A percentile compares a stretch with the other conserved stretches of the same genome.
These are phyloP conservation scores for Saturnispora saitoi DNA, from an alignment of 805 yeast genomes.

Conservation along the genomic window DNA sequence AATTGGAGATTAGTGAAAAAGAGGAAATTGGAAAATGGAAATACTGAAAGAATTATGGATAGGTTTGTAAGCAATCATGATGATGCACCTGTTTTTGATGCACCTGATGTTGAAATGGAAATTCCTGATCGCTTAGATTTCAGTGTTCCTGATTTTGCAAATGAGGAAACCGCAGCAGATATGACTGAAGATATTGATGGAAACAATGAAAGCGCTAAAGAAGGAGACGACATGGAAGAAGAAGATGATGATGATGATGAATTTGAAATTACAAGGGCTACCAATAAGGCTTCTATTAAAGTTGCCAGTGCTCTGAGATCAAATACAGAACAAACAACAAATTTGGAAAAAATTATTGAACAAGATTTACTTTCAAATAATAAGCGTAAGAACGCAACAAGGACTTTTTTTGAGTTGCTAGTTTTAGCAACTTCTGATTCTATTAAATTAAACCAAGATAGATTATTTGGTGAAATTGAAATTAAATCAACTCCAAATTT, in stretches of 20 bases:
- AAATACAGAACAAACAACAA: slow-evolving; percentile 11
- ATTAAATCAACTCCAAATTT: slow-evolving; percentile 27
- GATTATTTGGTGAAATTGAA: slow-evolving; percentile 51
- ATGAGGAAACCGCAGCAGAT: background rate
- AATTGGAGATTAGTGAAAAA: slow-evolving; percentile 14
- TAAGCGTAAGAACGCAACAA: slow-evolving; percentile 52
- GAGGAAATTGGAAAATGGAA: slow-evolving; percentile 9
- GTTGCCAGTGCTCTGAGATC: slow-evolving; percentile 40
- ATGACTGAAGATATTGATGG: slow-evolving; percentile 17
- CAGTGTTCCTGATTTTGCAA: background rate
- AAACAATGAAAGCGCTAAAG: slow-evolving; percentile 9
- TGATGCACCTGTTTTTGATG: background rate
- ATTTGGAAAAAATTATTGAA: slow-evolving; percentile 30
- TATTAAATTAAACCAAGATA: slow-evolving; percentile 50
- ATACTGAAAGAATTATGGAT: background rate
- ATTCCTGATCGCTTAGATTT: background rate
- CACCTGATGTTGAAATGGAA: background rate
- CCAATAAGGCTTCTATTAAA: slow-evolving; percentile 42
- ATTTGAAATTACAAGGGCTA: slow-evolving; percentile 13
- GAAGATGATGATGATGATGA: slow-evolving; percentile 17
- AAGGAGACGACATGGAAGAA: slow-evolving; percentile 8
- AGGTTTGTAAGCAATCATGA: background rate
- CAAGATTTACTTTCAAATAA: slow-evolving; percentile 30
- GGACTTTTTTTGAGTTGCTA: slow-evolving; percentile 72
- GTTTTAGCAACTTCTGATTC: slow-evolving; percentile 76